Conservation (phyloP, 495 filamentous ascomycete species). For the Podospora australis region DNA sequence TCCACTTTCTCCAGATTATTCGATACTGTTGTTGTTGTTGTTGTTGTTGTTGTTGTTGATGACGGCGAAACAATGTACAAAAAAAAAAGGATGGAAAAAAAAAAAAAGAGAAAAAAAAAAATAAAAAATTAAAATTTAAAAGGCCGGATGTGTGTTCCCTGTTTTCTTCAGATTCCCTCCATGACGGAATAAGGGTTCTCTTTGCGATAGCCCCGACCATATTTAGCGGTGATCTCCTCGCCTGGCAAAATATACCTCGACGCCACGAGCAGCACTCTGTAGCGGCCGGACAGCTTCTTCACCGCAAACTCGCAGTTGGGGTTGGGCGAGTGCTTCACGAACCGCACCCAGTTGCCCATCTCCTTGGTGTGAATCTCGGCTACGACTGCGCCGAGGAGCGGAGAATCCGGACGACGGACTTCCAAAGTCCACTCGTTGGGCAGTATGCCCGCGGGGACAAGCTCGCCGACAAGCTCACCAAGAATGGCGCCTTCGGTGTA, state of each 20-base stretch:
- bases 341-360: constrained; percentile 29
- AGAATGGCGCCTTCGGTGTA: constrained; percentile 12
- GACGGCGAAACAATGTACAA: background rate
- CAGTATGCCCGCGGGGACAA: constrained; percentile 15
- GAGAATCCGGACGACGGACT: constrained; percentile 22
- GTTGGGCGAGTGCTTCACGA: constrained; percentile 17
- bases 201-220: constrained; percentile 17
- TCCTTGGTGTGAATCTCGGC: constrained; percentile 22
- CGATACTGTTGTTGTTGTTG: too few species aligned
- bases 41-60: too few species aligned
- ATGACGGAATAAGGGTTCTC: constrained; percentile 16
- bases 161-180: constrained; percentile 10
- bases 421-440: constrained; percentile 18
- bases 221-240: constrained; percentile 25
- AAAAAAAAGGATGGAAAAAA: background rate
- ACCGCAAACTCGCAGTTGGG: constrained; percentile 17
- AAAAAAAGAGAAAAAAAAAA: background rate
- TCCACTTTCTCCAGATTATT: too few species aligned
- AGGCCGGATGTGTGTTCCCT: background rate
- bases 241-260: constrained; percentile 18
- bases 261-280: constrained; percentile 21
- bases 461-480: constrained; percentile 26
- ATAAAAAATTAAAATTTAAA: background rate
- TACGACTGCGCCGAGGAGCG: constrained; percentile 14
- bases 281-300: constrained; percentile 22